These are phyloP conservation scores for Acanthamoeba rhysodes DNA, from an alignment of 208 protist genomes.

Conservation along the genomic window DNA sequence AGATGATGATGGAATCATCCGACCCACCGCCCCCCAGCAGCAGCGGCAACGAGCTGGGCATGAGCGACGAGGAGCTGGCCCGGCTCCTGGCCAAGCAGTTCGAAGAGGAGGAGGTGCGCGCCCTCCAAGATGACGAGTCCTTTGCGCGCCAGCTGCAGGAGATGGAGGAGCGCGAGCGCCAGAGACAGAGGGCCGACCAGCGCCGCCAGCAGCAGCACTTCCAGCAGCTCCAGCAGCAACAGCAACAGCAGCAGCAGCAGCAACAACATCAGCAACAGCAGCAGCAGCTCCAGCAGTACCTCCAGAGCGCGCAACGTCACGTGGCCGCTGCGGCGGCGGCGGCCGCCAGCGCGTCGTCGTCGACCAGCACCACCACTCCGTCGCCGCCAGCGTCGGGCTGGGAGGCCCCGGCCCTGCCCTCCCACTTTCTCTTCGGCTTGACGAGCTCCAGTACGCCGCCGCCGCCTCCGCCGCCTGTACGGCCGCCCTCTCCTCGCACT, in stretches of 20 bases:
- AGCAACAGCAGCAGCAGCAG: background rate
- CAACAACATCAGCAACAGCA: background rate
- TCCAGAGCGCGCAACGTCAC: background rate
- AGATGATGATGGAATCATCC: background rate
- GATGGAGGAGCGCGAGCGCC: conserved; percentile 8
- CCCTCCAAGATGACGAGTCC: background rate
- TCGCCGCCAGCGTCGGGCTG: background rate
- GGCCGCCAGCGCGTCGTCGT: background rate
- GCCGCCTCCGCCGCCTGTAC: background rate
- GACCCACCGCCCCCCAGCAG: too few species aligned
- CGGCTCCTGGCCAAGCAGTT: conserved; percentile 7
- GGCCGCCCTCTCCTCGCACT: background rate
- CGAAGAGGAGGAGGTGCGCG: background rate
- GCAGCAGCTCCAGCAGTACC: background rate
- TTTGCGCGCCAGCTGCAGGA: background rate
- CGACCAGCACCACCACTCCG: too few species aligned
- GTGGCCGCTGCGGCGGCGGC: background rate
- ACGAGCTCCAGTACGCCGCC: background rate
- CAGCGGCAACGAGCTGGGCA: background rate
- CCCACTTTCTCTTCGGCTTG: background rate
- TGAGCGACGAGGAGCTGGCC: conserved; percentile 40
- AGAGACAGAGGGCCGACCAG: background rate
- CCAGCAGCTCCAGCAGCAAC: conserved; percentile 21
- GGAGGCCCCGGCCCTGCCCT: background rate
- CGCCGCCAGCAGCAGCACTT: conserved; percentile 16